Conservation (phyloP, 75 land plant species). For the Sequoia sempervirens region DNA sequence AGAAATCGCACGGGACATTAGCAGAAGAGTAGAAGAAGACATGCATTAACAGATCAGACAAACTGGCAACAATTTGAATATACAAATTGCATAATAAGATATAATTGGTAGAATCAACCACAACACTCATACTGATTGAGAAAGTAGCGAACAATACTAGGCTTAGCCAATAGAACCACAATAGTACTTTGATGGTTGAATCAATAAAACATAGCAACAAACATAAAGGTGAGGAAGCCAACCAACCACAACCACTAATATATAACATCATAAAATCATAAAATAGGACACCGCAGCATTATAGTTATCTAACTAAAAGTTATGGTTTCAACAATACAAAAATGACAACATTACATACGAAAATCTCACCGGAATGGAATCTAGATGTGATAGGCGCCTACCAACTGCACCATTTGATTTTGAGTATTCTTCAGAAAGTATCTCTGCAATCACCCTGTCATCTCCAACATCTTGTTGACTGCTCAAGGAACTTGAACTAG, state of each 20-base stretch:
- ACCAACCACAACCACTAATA: not conserved
- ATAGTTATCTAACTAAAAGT: not conserved
- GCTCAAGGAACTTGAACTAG: constrained; percentile 48
- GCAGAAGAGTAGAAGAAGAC: not conserved
- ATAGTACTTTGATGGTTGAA: not conserved
- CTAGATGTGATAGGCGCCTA: constrained; percentile 48
- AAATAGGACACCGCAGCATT: not conserved
- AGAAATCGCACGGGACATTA: not conserved
- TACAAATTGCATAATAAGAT: not conserved
- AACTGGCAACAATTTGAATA: not conserved
- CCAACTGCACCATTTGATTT: constrained; percentile 58
- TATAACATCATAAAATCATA: not conserved
- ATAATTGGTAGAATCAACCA: not conserved
- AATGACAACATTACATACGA: not conserved
- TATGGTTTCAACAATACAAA: not conserved
- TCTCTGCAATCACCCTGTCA: constrained; percentile 68
- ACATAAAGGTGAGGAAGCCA: not conserved
- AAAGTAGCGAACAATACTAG: not conserved
- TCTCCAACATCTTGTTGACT: constrained; percentile 55
- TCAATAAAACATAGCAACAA: not conserved
- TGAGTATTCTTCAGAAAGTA: constrained; percentile 68
- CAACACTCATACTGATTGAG: not conserved
- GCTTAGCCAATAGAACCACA: not conserved
- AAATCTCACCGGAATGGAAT: constrained; percentile 61
- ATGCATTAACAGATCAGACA: not conserved